Evolutionary conservation across 805 yeast genomes (phyloP).

Genomic region (Debaryomyces maramus): DNA sequence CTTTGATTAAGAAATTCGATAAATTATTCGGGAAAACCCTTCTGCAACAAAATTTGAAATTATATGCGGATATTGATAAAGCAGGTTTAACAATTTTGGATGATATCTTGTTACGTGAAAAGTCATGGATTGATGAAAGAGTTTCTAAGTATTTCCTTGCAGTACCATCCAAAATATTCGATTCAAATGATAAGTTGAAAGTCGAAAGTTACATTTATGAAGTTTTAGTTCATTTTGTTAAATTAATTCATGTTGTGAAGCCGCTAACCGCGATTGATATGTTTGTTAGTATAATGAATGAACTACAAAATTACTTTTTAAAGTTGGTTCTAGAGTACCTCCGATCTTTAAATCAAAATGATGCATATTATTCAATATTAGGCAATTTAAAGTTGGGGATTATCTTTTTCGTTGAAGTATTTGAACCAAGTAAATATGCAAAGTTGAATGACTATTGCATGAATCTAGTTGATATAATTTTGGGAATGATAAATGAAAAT

Average conservation of each 20-base stretch:
- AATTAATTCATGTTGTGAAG: conserved; percentile 37
- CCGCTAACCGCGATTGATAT: conserved; percentile 40
- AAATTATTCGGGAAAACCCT: conserved; percentile 34
- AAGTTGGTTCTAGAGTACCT: conserved; percentile 32
- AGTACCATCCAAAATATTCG: conserved; percentile 7
- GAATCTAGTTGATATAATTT: conserved; percentile 31
- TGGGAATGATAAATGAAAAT: conserved; percentile 26
- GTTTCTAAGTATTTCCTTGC: conserved; percentile 26
- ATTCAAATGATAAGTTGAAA: conserved; percentile 10
- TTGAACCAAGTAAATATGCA: conserved; percentile 34
- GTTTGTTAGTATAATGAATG: conserved; percentile 36
- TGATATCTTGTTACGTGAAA: conserved; percentile 39
- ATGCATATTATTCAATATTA: conserved; percentile 12
- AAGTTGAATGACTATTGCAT: conserved; percentile 35
- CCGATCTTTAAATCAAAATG: conserved; percentile 19
- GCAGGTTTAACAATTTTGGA: conserved; percentile 40
- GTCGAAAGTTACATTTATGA: conserved; percentile 43
- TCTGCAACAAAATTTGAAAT: conserved; percentile 36
- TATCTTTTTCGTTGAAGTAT: conserved; percentile 39
- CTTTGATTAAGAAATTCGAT: conserved; percentile 34
- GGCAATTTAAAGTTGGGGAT: conserved; percentile 37
- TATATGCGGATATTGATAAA: conserved; percentile 43
- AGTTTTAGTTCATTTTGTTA: conserved; percentile 41
- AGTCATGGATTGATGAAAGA: conserved; percentile 29
- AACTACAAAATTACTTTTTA: conserved; percentile 37